Base-by-base conservation (phyloP, 495 filamentous ascomycete species). In the Letharia lupina region DNA sequence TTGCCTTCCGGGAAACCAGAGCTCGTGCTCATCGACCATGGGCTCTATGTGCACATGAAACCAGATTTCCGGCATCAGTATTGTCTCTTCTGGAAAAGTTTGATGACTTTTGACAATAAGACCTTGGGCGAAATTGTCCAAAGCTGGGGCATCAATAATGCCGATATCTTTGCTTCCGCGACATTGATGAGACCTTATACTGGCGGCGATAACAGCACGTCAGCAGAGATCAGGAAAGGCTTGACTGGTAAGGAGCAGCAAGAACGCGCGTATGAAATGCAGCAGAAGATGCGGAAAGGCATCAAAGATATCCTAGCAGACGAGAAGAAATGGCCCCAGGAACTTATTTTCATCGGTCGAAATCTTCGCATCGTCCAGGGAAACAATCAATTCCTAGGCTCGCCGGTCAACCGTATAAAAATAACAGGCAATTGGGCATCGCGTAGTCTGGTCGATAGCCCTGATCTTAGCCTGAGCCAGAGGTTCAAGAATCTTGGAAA, bases 21-120 rank as follows among this genome's bases (percentile, higher is more conserved):
- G 75, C 81, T 98, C 23, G 92, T 97, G 2, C 87, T 98, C 13
- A 96, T 98, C 70, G 93, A 98, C 76, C 93, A 98, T 74, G 93
- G 93, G 0, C 83, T 98, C 40, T 98, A 98, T 76, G 90, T 98
- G 63, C 87, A 88, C 73, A 93, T 96, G 87, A 81, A 84, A 39
- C 87, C 90, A 12, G 79, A 85, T 69, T 96, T 97, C 77, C 83
- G 92, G 23, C 89, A 89, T 73, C 85, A 98, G 73, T 98, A 98
- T 75, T 87, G 89, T 18, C 79, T 86, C 5, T 95, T 98, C 80
- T 98, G 93, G 93, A 96, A 92, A 74, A 84, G 87, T 5, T 82
- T 98, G 18, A 83, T 98, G 76, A 92, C 91, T 0, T 94, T 98
- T 67, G 94, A 98, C 79, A 97, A 97, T 76, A 73, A 80, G 18